phyloP scores from a whole-genome alignment of 2,329 filamentous ascomycete species.

The Aureobasidium leucospermi region DNA sequence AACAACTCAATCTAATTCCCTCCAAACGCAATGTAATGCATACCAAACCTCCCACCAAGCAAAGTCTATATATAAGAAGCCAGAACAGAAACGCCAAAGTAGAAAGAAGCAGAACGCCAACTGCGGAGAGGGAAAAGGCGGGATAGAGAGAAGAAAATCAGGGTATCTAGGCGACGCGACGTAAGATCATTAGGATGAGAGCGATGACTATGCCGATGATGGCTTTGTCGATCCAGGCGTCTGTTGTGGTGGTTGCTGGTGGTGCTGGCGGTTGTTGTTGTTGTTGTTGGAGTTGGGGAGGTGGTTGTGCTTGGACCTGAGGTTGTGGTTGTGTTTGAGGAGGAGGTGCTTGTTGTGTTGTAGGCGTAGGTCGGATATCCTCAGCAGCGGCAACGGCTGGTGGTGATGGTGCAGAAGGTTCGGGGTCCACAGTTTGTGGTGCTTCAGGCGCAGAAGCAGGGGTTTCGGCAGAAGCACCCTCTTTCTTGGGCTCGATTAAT shows the following conservation, averaged over 20 bases:
- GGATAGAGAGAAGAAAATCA: not conserved
- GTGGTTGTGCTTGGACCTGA: slow-evolving; percentile 1
- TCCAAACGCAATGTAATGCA: too few relatives aligned
- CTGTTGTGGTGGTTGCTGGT: slow-evolving; percentile 3
- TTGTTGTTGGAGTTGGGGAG: not conserved
- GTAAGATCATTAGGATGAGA: slow-evolving; percentile 60
- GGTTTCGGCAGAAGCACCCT: slow-evolving; percentile 45
- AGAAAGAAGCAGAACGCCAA: not conserved
- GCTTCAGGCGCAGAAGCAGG: slow-evolving; percentile 22
- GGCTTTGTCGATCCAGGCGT: slow-evolving; percentile 69
- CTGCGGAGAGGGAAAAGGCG: not conserved
- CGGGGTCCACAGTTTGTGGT: not conserved
- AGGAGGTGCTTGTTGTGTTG: not conserved
- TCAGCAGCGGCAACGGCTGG: not conserved
- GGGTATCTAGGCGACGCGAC: slow-evolving; percentile 17
- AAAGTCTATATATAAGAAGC: too few relatives aligned
- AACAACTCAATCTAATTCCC: too few relatives aligned
- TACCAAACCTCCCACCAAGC: too few relatives aligned
- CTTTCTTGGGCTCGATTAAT: slow-evolving; percentile 64
- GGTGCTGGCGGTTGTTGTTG: not conserved
- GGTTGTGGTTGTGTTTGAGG: slow-evolving; percentile 19
- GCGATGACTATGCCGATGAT: slow-evolving; percentile 67
- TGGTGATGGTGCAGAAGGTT: not conserved
- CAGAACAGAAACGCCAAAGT: too few relatives aligned
- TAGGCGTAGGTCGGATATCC: slow-evolving; percentile 15